Evolutionary conservation across 495 filamentous ascomycete genomes (phyloP).

Genomic region (Cenococcum geophilum): DNA sequence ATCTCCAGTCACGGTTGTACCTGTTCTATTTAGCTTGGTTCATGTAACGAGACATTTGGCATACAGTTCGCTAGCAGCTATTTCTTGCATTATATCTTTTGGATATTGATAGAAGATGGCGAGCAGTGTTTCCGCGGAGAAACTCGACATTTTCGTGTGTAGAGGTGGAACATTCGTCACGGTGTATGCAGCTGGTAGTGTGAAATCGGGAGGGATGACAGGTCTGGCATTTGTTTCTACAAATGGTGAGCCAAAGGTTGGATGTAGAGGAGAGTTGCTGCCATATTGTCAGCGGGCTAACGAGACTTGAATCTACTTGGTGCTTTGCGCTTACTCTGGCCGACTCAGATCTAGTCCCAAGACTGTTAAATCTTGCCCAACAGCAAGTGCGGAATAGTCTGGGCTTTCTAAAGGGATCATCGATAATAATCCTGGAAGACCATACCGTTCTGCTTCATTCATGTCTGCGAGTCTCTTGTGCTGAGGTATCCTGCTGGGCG

Average conservation of each 20-base stretch:
- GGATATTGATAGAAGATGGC: conserved; percentile 93
- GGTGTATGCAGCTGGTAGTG: conserved; percentile 74
- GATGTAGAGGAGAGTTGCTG: conserved; percentile 52
- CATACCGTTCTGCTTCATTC: conserved; percentile 73
- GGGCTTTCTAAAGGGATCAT: conserved; percentile 73
- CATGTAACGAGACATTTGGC: conserved; percentile 12
- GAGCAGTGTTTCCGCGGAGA: conserved; percentile 87
- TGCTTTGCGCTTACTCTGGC: conserved; percentile 55
- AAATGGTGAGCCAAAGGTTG: conserved; percentile 65
- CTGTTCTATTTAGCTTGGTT: not conserved
- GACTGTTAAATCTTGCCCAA: conserved; percentile 69
- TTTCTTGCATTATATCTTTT: conserved; percentile 73
- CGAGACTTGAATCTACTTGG: conserved; percentile 1
- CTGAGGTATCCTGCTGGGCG: conserved; percentile 41
- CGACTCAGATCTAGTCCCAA: conserved; percentile 76
- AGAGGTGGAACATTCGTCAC: conserved; percentile 81
- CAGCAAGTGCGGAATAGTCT: conserved; percentile 66
- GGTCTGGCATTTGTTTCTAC: conserved; percentile 57
- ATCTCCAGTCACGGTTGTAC: conserved; percentile 74
- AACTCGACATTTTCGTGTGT: conserved; percentile 68
- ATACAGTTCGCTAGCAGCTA: conserved; percentile 75
- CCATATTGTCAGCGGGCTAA: conserved; percentile 7
- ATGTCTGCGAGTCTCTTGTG: conserved; percentile 64
- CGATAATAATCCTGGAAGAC: conserved; percentile 68
- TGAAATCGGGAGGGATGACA: conserved; percentile 64